These are phyloP conservation scores for Colletotrichum gloeosporioides DNA, from an alignment of 2,329 filamentous ascomycete species.

Conservation along the genomic window DNA sequence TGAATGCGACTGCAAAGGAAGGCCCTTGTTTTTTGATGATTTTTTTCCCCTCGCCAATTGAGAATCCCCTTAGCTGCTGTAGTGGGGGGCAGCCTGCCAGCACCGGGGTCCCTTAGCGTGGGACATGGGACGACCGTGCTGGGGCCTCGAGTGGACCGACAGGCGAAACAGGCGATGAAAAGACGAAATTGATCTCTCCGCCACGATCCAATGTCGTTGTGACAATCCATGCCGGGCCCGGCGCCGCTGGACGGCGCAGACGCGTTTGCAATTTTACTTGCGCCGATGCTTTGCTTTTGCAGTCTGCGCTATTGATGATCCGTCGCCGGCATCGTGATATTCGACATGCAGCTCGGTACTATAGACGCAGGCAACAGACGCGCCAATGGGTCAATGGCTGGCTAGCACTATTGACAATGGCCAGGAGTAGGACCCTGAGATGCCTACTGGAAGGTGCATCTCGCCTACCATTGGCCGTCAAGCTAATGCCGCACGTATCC, in stretches of 20 bases:
- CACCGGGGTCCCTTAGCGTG: constrained; percentile 1
- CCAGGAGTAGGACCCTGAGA: not conserved
- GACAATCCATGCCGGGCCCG: constrained; percentile 12
- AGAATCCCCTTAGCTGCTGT: not conserved
- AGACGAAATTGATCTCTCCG: constrained; percentile 21
- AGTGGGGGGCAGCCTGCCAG: not conserved
- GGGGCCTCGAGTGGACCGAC: constrained; percentile 13
- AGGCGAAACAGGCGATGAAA: constrained; percentile 17
- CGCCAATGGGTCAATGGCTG: not conserved
- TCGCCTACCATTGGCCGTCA: not conserved
- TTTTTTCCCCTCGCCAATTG: not conserved
- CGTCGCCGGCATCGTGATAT: not conserved
- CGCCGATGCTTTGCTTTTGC: constrained; percentile 13
- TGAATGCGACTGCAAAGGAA: not conserved
- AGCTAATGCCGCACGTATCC: constrained; percentile 6
- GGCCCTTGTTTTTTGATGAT: not conserved
- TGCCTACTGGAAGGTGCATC: not conserved
- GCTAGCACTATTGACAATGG: not conserved
- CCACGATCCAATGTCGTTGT: constrained; percentile 17
- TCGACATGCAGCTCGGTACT: not conserved
- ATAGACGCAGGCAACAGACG: not conserved
- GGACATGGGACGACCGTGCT: constrained; percentile 16
- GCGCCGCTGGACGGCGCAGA: not conserved
- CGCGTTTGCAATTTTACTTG: constrained; percentile 17
- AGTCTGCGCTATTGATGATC: constrained; percentile 14